A percentile compares a stretch with the other conserved stretches of the same genome.
Conservation (phyloP, 495 filamentous ascomycete genomes). For the Haplographium delicatum region DNA sequence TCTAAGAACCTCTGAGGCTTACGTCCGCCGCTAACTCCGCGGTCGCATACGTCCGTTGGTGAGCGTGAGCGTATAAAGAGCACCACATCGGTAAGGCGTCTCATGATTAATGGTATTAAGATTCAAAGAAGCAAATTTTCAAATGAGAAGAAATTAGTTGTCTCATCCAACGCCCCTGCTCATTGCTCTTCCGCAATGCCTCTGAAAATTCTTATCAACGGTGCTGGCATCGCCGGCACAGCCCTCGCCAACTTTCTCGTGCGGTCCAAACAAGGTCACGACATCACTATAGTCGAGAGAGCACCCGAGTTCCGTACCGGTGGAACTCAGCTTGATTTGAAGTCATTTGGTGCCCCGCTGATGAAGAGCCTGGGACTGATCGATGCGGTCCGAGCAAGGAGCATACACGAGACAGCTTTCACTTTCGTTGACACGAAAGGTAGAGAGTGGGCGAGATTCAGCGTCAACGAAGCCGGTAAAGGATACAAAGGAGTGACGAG, state of each 20-base stretch:
- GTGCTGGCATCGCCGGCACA: conserved; percentile 35
- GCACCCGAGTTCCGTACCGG: conserved; percentile 36
- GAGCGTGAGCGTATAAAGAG: too few relatives aligned
- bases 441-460: conserved; percentile 34
- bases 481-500: conserved; percentile 40
- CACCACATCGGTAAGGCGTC: too few relatives aligned
- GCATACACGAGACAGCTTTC: conserved; percentile 37
- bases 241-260: conserved; percentile 49
- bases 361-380: conserved; percentile 50
- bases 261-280: conserved; percentile 36
- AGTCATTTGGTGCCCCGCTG: conserved; percentile 39
- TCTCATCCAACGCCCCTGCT: too few relatives aligned
- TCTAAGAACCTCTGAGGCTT: too few relatives aligned
- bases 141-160: too few relatives aligned
- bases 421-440: conserved; percentile 37
- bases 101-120: too few relatives aligned
- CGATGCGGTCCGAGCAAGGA: conserved; percentile 34
- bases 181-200: too few relatives aligned
- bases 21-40: too few relatives aligned
- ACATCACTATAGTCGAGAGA: conserved; percentile 50
- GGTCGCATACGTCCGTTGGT: too few relatives aligned
- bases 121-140: too few relatives aligned
- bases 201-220: conserved; percentile 13
- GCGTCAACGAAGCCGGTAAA: conserved; percentile 22
- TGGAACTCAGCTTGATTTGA: conserved; percentile 52